Evolutionary conservation across 257 asterid species (phyloP), one percentile per base, ranked within the genome.

Genomic region (Primulina eburnea): DNA sequence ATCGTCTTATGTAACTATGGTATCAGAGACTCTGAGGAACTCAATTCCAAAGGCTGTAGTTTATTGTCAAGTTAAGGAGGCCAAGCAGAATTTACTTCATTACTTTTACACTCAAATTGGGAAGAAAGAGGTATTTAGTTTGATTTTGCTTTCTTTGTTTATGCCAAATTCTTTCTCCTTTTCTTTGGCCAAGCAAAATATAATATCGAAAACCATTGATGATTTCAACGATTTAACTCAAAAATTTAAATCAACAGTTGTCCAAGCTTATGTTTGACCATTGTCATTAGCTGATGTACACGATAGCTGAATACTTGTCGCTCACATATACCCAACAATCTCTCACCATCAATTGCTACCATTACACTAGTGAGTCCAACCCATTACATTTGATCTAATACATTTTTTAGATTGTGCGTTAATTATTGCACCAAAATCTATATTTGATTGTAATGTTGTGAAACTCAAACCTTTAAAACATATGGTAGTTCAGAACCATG

Each of bases 31-130:
- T 6, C 84, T 89, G 57, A 86, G 75, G 81, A 87, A 79, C 80
- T 76, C 94, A 0, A 86, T 92, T 71, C 98, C 98, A 0, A 89
- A 92, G 75, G 98, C 98, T 16, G 96, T 88, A 69, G 98, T 92
- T 63, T 78, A 81, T 73, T 92, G 98, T 82, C 98, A 92, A 85
- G 98, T 89, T 61, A 88, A 82, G 87, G 96, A 89, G 79, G 93
- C 95, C 70, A 92, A 88, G 69, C 92, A 83, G 64, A 87, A 82
- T 77, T 63, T 89, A 70, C 88, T 92, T 17, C 86, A 80, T 68
- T 62, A 83, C 78, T 92, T 92, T 78, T 89, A 92, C 81, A 75
- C 77, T 0, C 90, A 78, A 62, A 88, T 92, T 32, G 98, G 98
- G 81, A 86, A 79, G 77, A 83, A 68, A 86, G 98, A 92, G 98